A percentile compares a stretch with the other conserved stretches of the same genome.
phyloP scores from a whole-genome alignment of 805 yeast genomes.

The Starmerella sirachaensis region DNA sequence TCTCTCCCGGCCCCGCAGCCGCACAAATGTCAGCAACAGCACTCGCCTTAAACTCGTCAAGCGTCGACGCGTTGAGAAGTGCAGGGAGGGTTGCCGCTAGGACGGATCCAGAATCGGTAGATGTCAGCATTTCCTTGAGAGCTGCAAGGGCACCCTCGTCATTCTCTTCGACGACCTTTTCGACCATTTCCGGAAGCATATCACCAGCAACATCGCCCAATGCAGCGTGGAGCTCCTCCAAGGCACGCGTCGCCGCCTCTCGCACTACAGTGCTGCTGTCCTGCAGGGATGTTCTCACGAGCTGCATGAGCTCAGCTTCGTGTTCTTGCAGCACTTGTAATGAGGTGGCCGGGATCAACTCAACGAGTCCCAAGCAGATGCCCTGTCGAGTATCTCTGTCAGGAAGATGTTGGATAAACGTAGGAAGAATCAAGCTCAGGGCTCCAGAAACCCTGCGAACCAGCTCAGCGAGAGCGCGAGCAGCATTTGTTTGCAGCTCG shows the following conservation, averaged over 20 bases:
- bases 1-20: constrained; percentile 29
- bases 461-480: constrained; percentile 85
- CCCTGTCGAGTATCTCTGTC: constrained; percentile 90
- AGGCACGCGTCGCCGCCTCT: constrained; percentile 82
- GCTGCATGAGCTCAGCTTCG: constrained; percentile 57
- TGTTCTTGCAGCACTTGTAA: constrained; percentile 48
- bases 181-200: constrained; percentile 70
- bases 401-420: constrained; percentile 50
- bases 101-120: constrained; percentile 75
- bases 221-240: constrained; percentile 71
- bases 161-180: constrained; percentile 42
- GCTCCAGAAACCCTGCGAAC: constrained; percentile 86
- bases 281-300: constrained; percentile 66
- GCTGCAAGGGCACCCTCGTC: constrained; percentile 63
- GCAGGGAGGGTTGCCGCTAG: constrained; percentile 91
- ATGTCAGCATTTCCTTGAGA: constrained; percentile 71
- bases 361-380: constrained; percentile 85
- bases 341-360: constrained; percentile 58
- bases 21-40: constrained; percentile 22
- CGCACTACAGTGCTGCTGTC: constrained; percentile 63
- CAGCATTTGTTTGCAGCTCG: constrained; percentile 74
- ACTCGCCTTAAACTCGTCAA: constrained; percentile 54
- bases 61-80: constrained; percentile 36
- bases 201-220: constrained; percentile 82
- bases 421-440: constrained; percentile 70